These are phyloP conservation scores for Phlebiopsis gigantea DNA, from an alignment of 768 basidiomycete genomes.

Conservation along the genomic window DNA sequence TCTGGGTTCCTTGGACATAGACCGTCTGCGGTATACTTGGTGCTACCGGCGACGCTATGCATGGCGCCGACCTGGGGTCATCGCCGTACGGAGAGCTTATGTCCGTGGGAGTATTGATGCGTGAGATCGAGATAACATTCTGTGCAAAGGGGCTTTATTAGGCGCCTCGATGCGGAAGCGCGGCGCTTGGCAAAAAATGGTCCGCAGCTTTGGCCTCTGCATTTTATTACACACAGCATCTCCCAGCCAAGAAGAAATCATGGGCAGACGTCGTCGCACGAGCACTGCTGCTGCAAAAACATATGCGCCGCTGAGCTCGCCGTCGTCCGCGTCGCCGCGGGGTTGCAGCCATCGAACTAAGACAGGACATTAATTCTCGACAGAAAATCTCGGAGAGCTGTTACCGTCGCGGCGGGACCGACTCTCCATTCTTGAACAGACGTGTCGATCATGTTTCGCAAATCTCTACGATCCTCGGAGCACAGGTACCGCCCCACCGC, in stretches of 20 bases:
- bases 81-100: not conserved
- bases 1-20: no score
- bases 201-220: not conserved
- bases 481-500: not conserved
- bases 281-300: not conserved
- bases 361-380: constrained; percentile 5
- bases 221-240: not conserved
- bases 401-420: constrained; percentile 19
- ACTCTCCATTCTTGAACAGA: constrained; percentile 3
- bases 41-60: no score
- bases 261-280: not conserved
- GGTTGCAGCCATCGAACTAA: constrained; percentile 3
- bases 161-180: constrained; percentile 5
- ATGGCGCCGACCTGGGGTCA: no score
- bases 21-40: no score
- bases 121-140: constrained; percentile 17
- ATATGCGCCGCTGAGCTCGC: constrained; percentile 8
- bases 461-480: constrained; percentile 6
- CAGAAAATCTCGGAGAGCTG: not conserved
- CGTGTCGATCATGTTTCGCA: constrained; percentile 14
- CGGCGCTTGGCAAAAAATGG: not conserved
- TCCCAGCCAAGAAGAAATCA: no score
- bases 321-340: constrained; percentile 10
- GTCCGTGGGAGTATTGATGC: not conserved
- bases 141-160: constrained; percentile 15